These are phyloP conservation scores for Cladosporium sp. DNA, from an alignment of 2,329 filamentous ascomycete species.

Conservation along the genomic window DNA sequence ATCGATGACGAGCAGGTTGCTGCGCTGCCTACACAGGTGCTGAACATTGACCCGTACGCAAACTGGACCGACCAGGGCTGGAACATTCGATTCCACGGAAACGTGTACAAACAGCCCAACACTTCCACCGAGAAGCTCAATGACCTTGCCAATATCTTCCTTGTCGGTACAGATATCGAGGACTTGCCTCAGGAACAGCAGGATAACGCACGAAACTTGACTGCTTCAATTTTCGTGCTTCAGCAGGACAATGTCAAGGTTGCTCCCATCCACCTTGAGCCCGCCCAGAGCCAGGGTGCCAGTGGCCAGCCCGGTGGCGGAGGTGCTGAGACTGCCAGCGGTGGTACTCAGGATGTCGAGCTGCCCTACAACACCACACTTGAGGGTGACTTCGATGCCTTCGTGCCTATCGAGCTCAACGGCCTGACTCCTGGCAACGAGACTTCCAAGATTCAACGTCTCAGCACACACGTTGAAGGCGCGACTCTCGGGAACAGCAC, in stretches of 20 bases:
- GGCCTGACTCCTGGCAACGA: slow-evolving; percentile 61
- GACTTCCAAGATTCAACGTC: slow-evolving; percentile 60
- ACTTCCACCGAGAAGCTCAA: slow-evolving; percentile 62
- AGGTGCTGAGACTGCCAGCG: slow-evolving; percentile 49
- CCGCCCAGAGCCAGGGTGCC: slow-evolving; percentile 54
- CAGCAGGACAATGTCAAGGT: slow-evolving; percentile 65
- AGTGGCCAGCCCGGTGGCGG: slow-evolving; percentile 46
- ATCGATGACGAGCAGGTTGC: slow-evolving; percentile 56
- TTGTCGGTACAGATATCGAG: slow-evolving; percentile 60
- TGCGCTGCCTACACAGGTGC: slow-evolving; percentile 63
- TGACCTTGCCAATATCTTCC: slow-evolving; percentile 64
- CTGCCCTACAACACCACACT: slow-evolving; percentile 63
- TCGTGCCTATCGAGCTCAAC: slow-evolving; percentile 60
- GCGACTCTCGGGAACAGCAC: slow-evolving; percentile 66
- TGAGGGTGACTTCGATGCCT: slow-evolving; percentile 70
- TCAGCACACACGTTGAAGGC: slow-evolving; percentile 65
- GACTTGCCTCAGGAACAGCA: slow-evolving; percentile 57
- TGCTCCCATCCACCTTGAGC: slow-evolving; percentile 55
- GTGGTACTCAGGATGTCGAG: slow-evolving; percentile 59
- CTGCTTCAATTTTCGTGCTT: slow-evolving; percentile 68
- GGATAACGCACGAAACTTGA: slow-evolving; percentile 68
- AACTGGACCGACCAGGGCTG: slow-evolving; percentile 76
- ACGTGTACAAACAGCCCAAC: slow-evolving; percentile 75
- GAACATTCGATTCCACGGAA: slow-evolving; percentile 73
- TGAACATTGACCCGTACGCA: slow-evolving; percentile 64